Conservation (phyloP, 169 alveolate species). For the Cryptosporidium viatorum region DNA sequence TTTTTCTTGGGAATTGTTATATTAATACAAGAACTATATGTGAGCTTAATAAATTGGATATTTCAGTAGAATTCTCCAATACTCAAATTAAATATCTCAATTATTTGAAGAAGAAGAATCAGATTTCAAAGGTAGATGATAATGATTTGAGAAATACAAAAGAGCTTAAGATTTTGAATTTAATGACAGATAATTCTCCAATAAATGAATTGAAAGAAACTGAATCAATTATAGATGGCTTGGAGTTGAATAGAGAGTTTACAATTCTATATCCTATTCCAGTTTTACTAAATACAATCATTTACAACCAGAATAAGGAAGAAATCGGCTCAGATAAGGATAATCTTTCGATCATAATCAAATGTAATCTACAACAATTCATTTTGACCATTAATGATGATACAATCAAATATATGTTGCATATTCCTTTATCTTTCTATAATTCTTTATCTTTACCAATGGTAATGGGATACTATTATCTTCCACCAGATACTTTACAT, state of each 20-base stretch:
- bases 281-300: conserved; percentile 3
- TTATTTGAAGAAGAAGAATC: not conserved
- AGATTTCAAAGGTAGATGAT: not conserved
- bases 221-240: not conserved
- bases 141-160: not conserved
- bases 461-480: conserved; percentile 49
- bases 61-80: conserved; percentile 31
- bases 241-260: conserved; percentile 28
- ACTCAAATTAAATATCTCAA: conserved; percentile 43
- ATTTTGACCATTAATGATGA: conserved; percentile 27
- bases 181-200: not conserved
- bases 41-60: conserved; percentile 21
- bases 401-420: conserved; percentile 44
- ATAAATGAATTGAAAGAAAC: not conserved
- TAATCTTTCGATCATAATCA: conserved; percentile 24
- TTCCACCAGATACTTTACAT: conserved; percentile 38
- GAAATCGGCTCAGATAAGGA: conserved; percentile 32
- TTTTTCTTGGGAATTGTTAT: conserved; percentile 53
- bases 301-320: conserved; percentile 24
- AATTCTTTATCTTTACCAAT: conserved; percentile 21
- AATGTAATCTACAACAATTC: conserved; percentile 47
- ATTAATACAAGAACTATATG: conserved; percentile 38
- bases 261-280: conserved; percentile 61
- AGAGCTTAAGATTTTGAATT: not conserved
- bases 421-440: conserved; percentile 64